Base-by-base conservation (phyloP, 192 early-diverging fungal species). In the Coemansia erecta region DNA sequence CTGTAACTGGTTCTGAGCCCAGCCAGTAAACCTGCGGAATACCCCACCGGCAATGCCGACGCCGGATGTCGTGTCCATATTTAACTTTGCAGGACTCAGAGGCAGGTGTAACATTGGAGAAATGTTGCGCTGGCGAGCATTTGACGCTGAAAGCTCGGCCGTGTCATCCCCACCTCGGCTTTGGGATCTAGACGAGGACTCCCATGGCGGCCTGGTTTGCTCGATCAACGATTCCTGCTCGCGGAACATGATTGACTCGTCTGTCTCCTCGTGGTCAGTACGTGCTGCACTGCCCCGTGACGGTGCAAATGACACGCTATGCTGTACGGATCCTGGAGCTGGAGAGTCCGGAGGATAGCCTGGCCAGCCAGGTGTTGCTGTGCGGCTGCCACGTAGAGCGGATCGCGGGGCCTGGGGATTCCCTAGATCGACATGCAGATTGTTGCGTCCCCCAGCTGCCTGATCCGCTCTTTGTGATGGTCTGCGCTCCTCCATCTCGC, bases 21-120 rank as follows among this genome's bases (percentile, higher is more conserved):
- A 76, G 18, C 50, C 60, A 9, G 68, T 31, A 45, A 77, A 67
- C 56, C 60, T 70, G 47, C 68, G 53, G 15, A 77, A 71, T 17
- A 71, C 28, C n/a, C 60, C 61, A 17, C 60, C 64, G 15, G 54
- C 41, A 59, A 77, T 64, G 9, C 73, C 61, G 12, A 60, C 28
- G 19, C 53, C 58, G 0, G 53, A 53, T 21, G 19, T 49, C 17
- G 45, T n/a, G 31, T 48, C 44, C 17, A 47, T 11, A 14, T 22
- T 48, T 41, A 48, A 22, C 18, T 19, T 37, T 15, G 44, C 19
- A 37, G 57, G 45, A 15, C 33, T 49, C 8, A 48, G 44, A 2
- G 57, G 57, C 45, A 48, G 26, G n/a, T 59, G 57, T 8, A 58
- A 5, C 45, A 59, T 55, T 6, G 53, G 40, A 9, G 53, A 55